Base-by-base conservation (phyloP, 1,284 basidiomycete species). In the Ceratobasidium sp. region DNA sequence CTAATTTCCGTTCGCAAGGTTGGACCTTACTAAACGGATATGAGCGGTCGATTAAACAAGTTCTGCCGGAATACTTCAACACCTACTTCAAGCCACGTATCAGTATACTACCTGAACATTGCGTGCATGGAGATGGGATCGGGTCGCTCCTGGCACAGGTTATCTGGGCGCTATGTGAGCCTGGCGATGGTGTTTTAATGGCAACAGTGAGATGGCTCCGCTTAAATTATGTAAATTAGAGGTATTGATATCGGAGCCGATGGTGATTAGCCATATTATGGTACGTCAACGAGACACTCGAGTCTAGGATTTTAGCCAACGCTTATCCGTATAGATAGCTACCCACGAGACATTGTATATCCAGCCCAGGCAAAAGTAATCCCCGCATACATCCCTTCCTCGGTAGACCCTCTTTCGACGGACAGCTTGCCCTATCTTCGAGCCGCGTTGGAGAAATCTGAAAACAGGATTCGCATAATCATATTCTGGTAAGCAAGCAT, bases 181-280 rank as follows among this genome's bases (percentile, higher is more conserved):
- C 61, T 17, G 71, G 71, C 15, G 71, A 75, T 64, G 71, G 71
- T 2, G 71, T 75, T 20, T 53, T 75, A 49, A 64, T 64, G 71
- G 35, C 71, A 20, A 75, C 60, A 20, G 71, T 64, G n/a, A 64
- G 71, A 39, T 7, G 11, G n/a, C 7, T 17, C 63, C 15, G n/a
- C n/a, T n/a, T n/a, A n/a, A n/a, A n/a, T n/a, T n/a, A n/a, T n/a
- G n/a, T n/a, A n/a, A n/a, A n/a, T n/a, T n/a, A n/a, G n/a, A n/a
- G n/a, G n/a, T n/a, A n/a, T n/a, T n/a, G n/a, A 20, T 61, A 10
- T 23, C 35, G 20, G n/a, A 31, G 35, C 39, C 17, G 51, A 31
- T 17, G 10, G 31, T 20, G 23, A 13, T 8, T 42, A 75, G 71
- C 71, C 71, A 15, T 75, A 75, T 64, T 75, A 75, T 31, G 60